Base-by-base conservation (phyloP, 345 rosid genomes). In the Gossypioides kirkii region DNA sequence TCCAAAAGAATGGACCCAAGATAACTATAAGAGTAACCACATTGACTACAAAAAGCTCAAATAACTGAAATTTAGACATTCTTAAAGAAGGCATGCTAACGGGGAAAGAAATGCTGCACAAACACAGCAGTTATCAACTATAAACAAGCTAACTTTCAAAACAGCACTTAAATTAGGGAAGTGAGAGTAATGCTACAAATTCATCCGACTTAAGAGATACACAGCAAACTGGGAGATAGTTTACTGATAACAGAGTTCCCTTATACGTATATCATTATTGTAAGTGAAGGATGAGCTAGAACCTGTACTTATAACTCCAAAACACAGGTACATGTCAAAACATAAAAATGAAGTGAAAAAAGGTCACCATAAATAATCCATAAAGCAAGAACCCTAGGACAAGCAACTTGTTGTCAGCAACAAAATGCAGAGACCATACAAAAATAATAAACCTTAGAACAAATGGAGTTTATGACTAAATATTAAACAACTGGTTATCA, bases 401-500 rank as follows among this genome's bases (percentile, higher is more conserved):
- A 69, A 16, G 36, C 56, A 49, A 49, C 10, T 32, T 12, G 26
- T 25, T 46, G 61, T 16, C 28, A 54, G 61, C 53, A 46, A 4
- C 12, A 75, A 9, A 77, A 56, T 28, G 59, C 61, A 64, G 17
- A 62, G 14, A 41, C 17, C 4, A 1, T 22, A 25, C 13, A 64
- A 54, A 81, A 38, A 26, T 8, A 72, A 16, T 8, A 2, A 58
- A 43, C 53, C 22, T 50, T n/a, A 66, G 11, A 42, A 69, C 67
- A 68, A 73, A n/a, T 18, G 67, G 70, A 36, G 20, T 50, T 56
- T 2, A 42, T 8, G 20, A 74, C 52, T 0, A 54, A 53, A 26
- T 14, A 17, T 17, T n/a, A 10, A 12, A n/a, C 61, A 56, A 64
- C 3, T 10, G 43, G 20, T 65, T 72, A 72, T 77, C 79, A 92